Conservation (phyloP, 305 asterid species). For the Petunia hybrid region DNA sequence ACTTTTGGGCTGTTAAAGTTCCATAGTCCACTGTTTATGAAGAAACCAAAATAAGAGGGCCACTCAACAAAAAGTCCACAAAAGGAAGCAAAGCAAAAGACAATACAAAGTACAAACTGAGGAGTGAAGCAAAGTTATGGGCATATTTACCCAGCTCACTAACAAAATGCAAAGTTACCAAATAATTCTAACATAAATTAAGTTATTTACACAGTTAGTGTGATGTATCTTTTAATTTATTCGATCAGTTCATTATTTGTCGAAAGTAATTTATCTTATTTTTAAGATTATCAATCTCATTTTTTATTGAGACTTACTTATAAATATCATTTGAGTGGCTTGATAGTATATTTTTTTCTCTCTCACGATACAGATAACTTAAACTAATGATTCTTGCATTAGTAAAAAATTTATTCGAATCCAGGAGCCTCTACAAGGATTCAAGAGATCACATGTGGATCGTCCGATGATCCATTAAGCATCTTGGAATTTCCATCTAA, state of each 20-base stretch:
- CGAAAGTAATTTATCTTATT: not conserved
- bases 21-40: not conserved
- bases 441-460: conserved; percentile 39
- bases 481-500: conserved; percentile 35
- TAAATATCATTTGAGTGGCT: not conserved
- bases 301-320: not conserved
- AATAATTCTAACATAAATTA: not conserved
- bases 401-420: conserved; percentile 16
- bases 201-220: too few relatives aligned
- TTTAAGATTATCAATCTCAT: not conserved
- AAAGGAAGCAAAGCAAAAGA: conserved; percentile 25
- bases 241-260: not conserved
- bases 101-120: not conserved
- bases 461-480: conserved; percentile 46
- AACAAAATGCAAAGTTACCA: not conserved
- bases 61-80: conserved; percentile 21
- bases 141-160: conserved; percentile 19
- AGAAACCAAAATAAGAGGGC: not conserved
- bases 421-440: conserved; percentile 31
- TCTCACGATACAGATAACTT: not conserved
- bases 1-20: conserved; percentile 29
- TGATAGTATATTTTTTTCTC: too few relatives aligned
- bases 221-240: not conserved
- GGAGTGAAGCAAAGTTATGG: conserved; percentile 9
- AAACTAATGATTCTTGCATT: not conserved